Percentiles rank a stretch among this genome's conserved stretches.
These are phyloP conservation scores for Symbiodinium natans DNA, from an alignment of 73 alveolate genomes.

Conservation along the genomic window DNA sequence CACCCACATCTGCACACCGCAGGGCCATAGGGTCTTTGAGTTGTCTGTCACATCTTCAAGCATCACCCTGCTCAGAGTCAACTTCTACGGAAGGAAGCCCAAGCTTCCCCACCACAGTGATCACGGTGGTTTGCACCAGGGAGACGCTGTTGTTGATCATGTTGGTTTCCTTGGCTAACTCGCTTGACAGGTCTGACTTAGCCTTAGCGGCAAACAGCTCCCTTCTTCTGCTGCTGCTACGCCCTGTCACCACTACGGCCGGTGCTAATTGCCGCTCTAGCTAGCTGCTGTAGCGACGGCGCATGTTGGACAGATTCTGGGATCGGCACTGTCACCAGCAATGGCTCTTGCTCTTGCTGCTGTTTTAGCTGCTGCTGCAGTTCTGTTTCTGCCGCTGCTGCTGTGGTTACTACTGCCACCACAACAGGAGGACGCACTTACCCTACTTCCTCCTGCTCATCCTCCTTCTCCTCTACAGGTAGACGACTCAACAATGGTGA, in stretches of 20 bases:
- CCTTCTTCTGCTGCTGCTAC: neutral
- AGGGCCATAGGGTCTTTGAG: neutral
- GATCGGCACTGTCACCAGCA: no score
- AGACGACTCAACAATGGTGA: no score
- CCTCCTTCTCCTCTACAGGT: no score
- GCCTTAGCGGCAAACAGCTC: neutral
- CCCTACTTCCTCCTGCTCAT: no score
- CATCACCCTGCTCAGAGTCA: neutral
- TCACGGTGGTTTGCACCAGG: neutral
- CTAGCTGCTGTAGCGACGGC: neutral
- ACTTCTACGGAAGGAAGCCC: neutral
- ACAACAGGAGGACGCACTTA: no score
- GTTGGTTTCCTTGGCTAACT: neutral
- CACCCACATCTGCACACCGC: neutral
- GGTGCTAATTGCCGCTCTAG: neutral
- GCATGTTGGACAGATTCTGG: no score
- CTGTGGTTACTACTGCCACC: no score
- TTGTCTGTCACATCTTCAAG: neutral
- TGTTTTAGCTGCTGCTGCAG: no score
- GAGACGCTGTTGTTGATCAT: conserved; percentile 1
- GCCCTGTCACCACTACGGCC: neutral
- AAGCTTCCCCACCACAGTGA: neutral
- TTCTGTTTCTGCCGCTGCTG: no score
- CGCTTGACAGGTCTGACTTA: neutral
- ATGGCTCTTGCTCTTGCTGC: no score